phyloP scores from a whole-genome alignment of 305 asterid genomes.

The Fraxinus ornus region DNA sequence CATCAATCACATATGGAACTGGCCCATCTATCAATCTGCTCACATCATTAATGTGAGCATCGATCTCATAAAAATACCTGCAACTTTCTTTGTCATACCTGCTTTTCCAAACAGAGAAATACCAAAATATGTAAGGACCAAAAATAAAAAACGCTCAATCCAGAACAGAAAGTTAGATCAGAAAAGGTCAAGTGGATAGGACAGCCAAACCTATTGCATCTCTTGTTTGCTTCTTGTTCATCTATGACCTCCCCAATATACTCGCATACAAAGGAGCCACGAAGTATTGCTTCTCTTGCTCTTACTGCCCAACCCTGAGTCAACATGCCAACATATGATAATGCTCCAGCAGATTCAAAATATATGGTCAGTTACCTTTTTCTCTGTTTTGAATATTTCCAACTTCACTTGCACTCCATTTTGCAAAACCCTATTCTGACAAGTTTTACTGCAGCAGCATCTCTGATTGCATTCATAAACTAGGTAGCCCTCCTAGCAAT shows the following conservation, averaged over 20 bases:
- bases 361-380: conserved; percentile 50
- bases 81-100: conserved; percentile 69
- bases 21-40: conserved; percentile 83
- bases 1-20: conserved; percentile 69
- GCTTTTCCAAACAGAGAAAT: conserved; percentile 27
- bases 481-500: conserved; percentile 87
- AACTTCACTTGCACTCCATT: conserved; percentile 81
- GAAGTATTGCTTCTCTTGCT: conserved; percentile 75
- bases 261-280: conserved; percentile 98
- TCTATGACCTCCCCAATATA: conserved; percentile 90
- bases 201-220: conserved; percentile 62
- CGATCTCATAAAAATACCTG: conserved; percentile 68
- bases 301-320: conserved; percentile 98
- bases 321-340: conserved; percentile 20
- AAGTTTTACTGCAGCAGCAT: conserved; percentile 72
- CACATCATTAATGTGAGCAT: conserved; percentile 72
- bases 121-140: conserved; percentile 9
- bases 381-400: conserved; percentile 91
- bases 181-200: conserved; percentile 8
- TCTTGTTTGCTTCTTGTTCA: conserved; percentile 80
- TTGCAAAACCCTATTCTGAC: conserved; percentile 95
- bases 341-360: conserved; percentile 19
- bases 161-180: neutral
- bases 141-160: neutral
- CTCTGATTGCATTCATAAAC: conserved; percentile 94